Base-by-base conservation (phyloP, 257 asterid genomes). In the Jacaranda copaia region DNA sequence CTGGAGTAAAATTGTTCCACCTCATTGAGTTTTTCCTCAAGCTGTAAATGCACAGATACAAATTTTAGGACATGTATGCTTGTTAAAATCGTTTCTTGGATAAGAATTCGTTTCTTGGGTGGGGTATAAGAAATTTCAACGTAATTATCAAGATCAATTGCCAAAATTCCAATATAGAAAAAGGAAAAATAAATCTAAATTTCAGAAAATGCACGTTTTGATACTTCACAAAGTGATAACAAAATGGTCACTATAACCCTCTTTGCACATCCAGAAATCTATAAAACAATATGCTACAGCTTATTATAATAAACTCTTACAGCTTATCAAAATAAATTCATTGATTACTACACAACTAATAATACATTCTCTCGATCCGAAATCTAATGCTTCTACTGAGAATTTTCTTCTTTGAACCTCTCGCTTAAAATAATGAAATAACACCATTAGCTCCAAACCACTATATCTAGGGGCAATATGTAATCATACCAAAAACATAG, bases 1-100 rank as follows among this genome's bases (percentile, higher is more conserved):
- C 36, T 79, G 38, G 89, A 81, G 86, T 94, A 94, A 72, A 92
- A 92, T 59, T 83, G 94, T 72, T 92, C 98, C n/a, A 94, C 86
- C 76, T 85, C 98, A 61, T 83, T 84, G 51, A 94, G 65, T 75
- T 81, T 88, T 69, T 85, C 88, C 85, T 92, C 94, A 36, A 90
- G 86, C 98, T 94, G 89, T 70, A 87, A 43, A 60, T 10, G 53
- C 55, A 72, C 16, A 75, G 13, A 46, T 5, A 38, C 35, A 43
- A 76, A 57, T 35, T 9, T 65, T 38, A 45, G 12, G 12, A 55
- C 52, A 78, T 5, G 39, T 15, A 77, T 19, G 15, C 42, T 45
- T 48, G 46, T 68, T 49, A 74, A 80, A 55, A 39, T 39, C 20
- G 49, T 9, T 2, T 16, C 35, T 20, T 20, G 32, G 32, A 25